Percentiles rank a stretch among this genome's conserved stretches.
Evolutionary conservation across 257 asterid species (phyloP).

Genomic region (Forsythia suspensa): DNA sequence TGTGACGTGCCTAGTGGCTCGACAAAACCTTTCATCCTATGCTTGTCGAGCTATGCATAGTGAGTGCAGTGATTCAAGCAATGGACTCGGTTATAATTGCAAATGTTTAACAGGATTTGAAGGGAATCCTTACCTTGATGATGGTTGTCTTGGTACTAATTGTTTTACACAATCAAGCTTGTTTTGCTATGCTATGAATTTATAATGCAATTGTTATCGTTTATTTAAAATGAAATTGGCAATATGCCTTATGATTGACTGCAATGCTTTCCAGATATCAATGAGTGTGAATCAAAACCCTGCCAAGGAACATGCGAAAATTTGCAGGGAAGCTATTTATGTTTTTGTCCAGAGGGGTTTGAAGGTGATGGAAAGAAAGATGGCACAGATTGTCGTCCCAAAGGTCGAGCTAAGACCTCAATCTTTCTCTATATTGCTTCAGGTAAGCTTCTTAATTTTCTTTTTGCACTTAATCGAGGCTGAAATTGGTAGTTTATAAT

Average conservation of each 20-base stretch:
- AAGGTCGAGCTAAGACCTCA: background rate
- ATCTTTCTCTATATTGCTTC: conserved; percentile 11
- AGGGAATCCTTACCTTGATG: conserved; percentile 41
- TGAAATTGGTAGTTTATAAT: background rate
- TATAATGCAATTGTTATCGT: too few species aligned
- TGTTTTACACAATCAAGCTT: too few species aligned
- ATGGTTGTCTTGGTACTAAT: conserved; percentile 40
- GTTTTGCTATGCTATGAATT: too few species aligned
- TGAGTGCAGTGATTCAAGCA: conserved; percentile 23
- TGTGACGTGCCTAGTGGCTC: conserved; percentile 23
- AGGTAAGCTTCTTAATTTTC: conserved; percentile 12
- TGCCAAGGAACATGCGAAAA: conserved; percentile 23
- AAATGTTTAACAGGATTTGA: conserved; percentile 27
- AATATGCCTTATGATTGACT: too few species aligned
- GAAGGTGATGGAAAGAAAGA: too few species aligned
- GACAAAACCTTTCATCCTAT: conserved; percentile 6
- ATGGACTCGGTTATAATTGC: conserved; percentile 30
- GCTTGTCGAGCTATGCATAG: conserved; percentile 33
- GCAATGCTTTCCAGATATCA: conserved; percentile 22
- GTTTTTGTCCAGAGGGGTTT: too few species aligned
- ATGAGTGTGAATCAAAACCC: conserved; percentile 22
- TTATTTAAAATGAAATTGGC: too few species aligned
- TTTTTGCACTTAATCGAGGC: too few species aligned
- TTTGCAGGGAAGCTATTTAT: conserved; percentile 4
- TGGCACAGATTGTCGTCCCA: conserved; percentile 4